Evolutionary conservation across 345 rosid genomes (phyloP).

Genomic region (Lagerstroemia speciosa): DNA sequence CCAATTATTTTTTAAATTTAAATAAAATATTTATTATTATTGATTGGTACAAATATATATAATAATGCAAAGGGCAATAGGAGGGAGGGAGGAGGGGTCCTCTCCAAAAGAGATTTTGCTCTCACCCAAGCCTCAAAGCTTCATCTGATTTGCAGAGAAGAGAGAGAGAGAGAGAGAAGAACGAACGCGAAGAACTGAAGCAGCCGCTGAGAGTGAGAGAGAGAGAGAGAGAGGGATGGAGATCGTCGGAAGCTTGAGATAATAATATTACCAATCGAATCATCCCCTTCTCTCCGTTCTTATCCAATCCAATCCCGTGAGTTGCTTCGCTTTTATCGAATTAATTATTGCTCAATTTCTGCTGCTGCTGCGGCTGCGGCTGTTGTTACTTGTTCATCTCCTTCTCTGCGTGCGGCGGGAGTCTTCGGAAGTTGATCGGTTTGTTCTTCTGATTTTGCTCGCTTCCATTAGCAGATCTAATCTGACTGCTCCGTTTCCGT

Average conservation of each 20-base stretch:
- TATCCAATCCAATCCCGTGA: conserved; percentile 50
- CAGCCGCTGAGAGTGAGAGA: conserved; percentile 11
- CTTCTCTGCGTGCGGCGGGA: conserved; percentile 4
- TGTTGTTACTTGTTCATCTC: background rate
- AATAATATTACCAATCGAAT: conserved; percentile 20
- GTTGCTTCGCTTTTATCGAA: conserved; percentile 17
- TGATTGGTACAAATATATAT: no score
- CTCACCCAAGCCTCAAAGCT: conserved; percentile 5
- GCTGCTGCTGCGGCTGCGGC: background rate
- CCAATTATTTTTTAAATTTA: no score
- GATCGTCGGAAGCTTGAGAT: background rate
- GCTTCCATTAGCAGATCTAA: background rate
- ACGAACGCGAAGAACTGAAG: conserved; percentile 13
- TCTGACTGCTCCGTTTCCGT: background rate
- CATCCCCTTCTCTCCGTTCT: conserved; percentile 19
- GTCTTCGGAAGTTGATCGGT: background rate
- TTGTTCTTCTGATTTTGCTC: background rate
- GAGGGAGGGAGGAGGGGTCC: background rate
- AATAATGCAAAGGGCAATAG: background rate
- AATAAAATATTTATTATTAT: no score
- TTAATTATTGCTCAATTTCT: background rate
- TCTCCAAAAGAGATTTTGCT: conserved; percentile 7
- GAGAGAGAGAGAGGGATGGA: conserved; percentile 4
- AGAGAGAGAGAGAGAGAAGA: conserved; percentile 19
- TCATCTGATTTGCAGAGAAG: conserved; percentile 13